A percentile compares a stretch with the other conserved stretches of the same genome.
These are phyloP conservation scores for Nicotiana attenuata DNA, from an alignment of 257 asterid species.

Conservation along the genomic window DNA sequence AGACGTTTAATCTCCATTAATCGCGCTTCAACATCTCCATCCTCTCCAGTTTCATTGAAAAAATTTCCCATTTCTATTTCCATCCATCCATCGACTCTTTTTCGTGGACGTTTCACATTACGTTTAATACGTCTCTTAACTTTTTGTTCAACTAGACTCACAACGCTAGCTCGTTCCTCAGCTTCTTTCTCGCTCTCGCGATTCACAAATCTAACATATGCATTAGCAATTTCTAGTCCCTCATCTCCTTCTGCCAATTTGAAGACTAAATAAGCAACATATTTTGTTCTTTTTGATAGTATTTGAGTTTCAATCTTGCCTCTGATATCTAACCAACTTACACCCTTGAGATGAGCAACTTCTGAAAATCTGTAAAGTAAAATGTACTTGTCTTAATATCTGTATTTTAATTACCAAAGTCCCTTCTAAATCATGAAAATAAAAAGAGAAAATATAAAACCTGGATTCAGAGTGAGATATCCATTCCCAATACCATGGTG, in stretches of 20 bases:
- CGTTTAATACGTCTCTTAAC: not conserved
- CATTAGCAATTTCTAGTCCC: conserved; percentile 11
- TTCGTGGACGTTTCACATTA: not conserved
- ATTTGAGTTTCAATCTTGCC: not conserved
- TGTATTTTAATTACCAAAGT: not conserved
- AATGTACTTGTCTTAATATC: not conserved
- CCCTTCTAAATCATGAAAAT: not conserved
- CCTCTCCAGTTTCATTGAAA: not conserved
- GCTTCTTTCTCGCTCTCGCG: not conserved
- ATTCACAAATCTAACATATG: not conserved
- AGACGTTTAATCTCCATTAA: not conserved
- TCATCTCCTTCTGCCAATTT: not conserved
- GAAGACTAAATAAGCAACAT: conserved; percentile 6
- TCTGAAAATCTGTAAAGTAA: not conserved
- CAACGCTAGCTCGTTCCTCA: not conserved
- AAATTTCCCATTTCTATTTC: not conserved
- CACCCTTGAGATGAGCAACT: conserved; percentile 1
- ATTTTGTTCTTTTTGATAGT: not conserved
- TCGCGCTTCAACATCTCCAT: conserved; percentile 5
- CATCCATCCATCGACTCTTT: conserved; percentile 7
- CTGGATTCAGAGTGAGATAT: not conserved
- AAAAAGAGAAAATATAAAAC: not conserved
- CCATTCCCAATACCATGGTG: conserved; percentile 7
- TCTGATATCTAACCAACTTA: not conserved
- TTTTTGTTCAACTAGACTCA: not conserved